These are phyloP conservation scores for Lachancea cidri DNA, from an alignment of 805 yeast genomes.

Conservation along the genomic window DNA sequence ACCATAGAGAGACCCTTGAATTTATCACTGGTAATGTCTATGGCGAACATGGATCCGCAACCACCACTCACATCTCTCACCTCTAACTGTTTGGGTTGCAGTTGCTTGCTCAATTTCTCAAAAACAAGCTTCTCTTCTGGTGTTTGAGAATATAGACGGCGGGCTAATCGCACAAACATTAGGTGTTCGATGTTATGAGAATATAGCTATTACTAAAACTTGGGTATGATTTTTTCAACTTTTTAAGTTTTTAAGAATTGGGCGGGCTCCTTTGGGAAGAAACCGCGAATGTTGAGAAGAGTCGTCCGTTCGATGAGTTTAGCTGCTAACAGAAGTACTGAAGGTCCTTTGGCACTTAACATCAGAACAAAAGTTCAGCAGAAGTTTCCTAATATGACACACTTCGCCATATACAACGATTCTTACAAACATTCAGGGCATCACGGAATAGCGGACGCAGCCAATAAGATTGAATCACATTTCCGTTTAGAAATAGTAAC, in stretches of 20 bases:
- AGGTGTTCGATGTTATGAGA: not conserved
- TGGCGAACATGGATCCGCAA: slow-evolving; percentile 97
- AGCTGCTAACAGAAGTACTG: slow-evolving; percentile 17
- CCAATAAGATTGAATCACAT: slow-evolving; percentile 74
- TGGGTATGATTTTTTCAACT: not conserved
- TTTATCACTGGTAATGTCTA: slow-evolving; percentile 60
- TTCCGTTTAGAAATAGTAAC: slow-evolving; percentile 72
- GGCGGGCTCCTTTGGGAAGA: not conserved
- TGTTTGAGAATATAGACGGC: slow-evolving; percentile 19
- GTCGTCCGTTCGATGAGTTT: slow-evolving; percentile 11
- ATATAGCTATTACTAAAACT: not conserved
- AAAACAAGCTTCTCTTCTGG: slow-evolving; percentile 57
- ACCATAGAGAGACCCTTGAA: slow-evolving; percentile 81
- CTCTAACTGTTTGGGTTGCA: slow-evolving; percentile 55
- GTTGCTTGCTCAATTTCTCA: slow-evolving; percentile 46
- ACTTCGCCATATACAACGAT: slow-evolving; percentile 62
- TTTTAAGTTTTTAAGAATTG: not conserved
- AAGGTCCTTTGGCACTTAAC: slow-evolving; percentile 44
- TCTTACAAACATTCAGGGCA: slow-evolving; percentile 87
- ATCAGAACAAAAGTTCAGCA: slow-evolving; percentile 42
- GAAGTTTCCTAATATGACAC: slow-evolving; percentile 37
- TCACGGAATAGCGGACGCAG: slow-evolving; percentile 69
- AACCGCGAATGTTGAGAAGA: slow-evolving; percentile 5
- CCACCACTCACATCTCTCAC: slow-evolving; percentile 91
- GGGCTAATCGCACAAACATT: slow-evolving; percentile 5